A percentile compares a stretch with the other conserved stretches of the same genome.
phyloP scores from a whole-genome alignment of 345 rosid species.

The Limnanthes douglasii region DNA sequence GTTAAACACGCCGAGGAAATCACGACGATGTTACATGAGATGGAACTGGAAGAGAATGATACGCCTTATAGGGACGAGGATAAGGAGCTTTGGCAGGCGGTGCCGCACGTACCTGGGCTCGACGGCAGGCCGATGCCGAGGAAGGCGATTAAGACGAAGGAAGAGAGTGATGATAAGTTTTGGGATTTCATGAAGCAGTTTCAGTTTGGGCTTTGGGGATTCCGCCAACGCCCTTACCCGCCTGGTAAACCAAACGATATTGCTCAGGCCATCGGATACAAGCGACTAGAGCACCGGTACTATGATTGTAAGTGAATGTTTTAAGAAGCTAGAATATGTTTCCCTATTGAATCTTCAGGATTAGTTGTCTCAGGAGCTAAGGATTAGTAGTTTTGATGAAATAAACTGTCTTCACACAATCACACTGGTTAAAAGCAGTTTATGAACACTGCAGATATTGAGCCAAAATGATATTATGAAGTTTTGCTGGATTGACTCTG shows the following conservation, averaged over 20 bases:
- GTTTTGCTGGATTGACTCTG: no score
- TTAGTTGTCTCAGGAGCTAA: no score
- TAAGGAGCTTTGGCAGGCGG: conserved; percentile 47
- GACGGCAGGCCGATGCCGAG: conserved; percentile 92
- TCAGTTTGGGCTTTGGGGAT: conserved; percentile 86
- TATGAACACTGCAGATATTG: no score
- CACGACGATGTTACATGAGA: conserved; percentile 35
- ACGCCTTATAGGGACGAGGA: conserved; percentile 57
- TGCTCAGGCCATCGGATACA: conserved; percentile 86
- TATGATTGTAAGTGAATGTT: conserved; percentile 54
- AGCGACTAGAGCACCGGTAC: conserved; percentile 71
- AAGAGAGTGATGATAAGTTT: conserved; percentile 84
- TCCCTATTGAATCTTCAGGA: no score
- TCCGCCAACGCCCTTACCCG: conserved; percentile 77
- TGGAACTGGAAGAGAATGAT: conserved; percentile 43
- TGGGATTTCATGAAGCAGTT: conserved; percentile 85
- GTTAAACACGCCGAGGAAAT: conserved; percentile 46
- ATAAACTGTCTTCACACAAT: no score
- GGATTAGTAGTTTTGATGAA: no score
- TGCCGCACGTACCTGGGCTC: conserved; percentile 57
- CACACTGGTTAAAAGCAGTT: no score
- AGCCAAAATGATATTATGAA: no score
- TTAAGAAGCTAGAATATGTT: neutral
- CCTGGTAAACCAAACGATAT: conserved; percentile 70
- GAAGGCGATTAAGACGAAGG: conserved; percentile 47